These are phyloP conservation scores for Vitis cinerea DNA, from an alignment of 164 flowering plant species.

Conservation along the genomic window DNA sequence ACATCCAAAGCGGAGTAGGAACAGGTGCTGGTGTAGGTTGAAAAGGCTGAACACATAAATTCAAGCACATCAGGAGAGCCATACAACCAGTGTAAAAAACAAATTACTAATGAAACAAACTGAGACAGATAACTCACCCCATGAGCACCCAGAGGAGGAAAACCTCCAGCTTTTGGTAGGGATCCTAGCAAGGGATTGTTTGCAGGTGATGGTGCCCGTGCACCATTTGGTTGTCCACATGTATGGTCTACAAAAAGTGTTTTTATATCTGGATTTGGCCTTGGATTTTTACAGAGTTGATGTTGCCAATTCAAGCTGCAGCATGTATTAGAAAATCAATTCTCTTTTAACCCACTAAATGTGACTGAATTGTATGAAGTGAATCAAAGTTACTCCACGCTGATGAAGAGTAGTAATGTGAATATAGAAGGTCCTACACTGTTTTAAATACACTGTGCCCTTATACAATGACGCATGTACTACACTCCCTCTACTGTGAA, in stretches of 20 bases:
- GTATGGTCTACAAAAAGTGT: conserved; percentile 90
- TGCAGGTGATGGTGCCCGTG: conserved; percentile 84
- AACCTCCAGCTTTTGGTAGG: conserved; percentile 77
- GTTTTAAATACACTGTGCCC: background rate
- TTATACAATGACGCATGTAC: background rate
- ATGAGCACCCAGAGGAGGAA: conserved; percentile 79
- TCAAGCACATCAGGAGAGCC: conserved; percentile 4
- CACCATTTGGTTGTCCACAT: conserved; percentile 89
- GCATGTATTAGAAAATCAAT: background rate
- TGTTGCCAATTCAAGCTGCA: conserved; percentile 93
- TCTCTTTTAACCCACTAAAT: background rate
- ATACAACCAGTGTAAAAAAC: background rate
- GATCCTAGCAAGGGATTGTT: conserved; percentile 67
- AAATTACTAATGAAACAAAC: background rate
- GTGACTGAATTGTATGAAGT: background rate
- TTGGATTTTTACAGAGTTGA: conserved; percentile 85
- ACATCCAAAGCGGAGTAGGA: conserved; percentile 80
- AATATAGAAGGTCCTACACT: background rate
- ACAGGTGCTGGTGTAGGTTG: conserved; percentile 65
- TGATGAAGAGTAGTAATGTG: background rate
- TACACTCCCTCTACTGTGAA: too few species aligned
- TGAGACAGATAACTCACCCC: conserved; percentile 41
- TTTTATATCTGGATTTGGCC: conserved; percentile 91
- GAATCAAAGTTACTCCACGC: too few species aligned
- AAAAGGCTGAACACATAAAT: conserved; percentile 56